phyloP scores from a whole-genome alignment of 257 asterid species.

The Misopates orontium region DNA sequence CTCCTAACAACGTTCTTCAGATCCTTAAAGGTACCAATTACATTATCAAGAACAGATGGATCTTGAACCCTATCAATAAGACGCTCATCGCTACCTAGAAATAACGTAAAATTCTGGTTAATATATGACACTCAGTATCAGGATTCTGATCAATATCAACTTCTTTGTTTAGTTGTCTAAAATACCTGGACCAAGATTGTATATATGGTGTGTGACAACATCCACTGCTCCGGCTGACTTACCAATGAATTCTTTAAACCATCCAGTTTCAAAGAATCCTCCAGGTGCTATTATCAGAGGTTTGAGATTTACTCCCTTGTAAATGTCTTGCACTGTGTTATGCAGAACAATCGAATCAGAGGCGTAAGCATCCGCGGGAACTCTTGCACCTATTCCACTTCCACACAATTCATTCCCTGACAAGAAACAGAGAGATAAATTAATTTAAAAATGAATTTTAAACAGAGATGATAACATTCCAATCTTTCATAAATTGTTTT shows the following conservation, averaged over 20 bases:
- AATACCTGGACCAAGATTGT: slow-evolving; percentile 77
- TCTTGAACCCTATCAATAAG: slow-evolving; percentile 30
- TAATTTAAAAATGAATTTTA: no score
- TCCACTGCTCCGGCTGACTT: slow-evolving; percentile 39
- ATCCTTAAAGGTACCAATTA: slow-evolving; percentile 8
- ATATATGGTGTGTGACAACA: slow-evolving; percentile 65
- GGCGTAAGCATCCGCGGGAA: slow-evolving; percentile 54
- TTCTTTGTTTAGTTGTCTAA: not conserved
- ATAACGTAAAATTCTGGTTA: not conserved
- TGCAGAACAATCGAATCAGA: slow-evolving; percentile 42
- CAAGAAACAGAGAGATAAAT: not conserved
- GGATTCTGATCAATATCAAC: not conserved
- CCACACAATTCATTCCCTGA: slow-evolving; percentile 76
- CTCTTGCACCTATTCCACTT: slow-evolving; percentile 53
- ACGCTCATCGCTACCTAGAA: slow-evolving; percentile 51
- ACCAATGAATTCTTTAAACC: slow-evolving; percentile 46
- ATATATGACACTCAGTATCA: not conserved
- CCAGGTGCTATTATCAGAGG: slow-evolving; percentile 61
- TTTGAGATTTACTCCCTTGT: slow-evolving; percentile 30
- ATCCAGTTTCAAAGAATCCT: slow-evolving; percentile 54
- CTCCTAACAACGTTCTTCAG: slow-evolving; percentile 16
- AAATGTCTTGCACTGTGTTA: slow-evolving; percentile 41
- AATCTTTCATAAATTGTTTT: not conserved
- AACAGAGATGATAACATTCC: no score
- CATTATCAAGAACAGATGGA: slow-evolving; percentile 29